Evolutionary conservation across 805 yeast species (phyloP).

Genomic region (Candida gorgasii): DNA sequence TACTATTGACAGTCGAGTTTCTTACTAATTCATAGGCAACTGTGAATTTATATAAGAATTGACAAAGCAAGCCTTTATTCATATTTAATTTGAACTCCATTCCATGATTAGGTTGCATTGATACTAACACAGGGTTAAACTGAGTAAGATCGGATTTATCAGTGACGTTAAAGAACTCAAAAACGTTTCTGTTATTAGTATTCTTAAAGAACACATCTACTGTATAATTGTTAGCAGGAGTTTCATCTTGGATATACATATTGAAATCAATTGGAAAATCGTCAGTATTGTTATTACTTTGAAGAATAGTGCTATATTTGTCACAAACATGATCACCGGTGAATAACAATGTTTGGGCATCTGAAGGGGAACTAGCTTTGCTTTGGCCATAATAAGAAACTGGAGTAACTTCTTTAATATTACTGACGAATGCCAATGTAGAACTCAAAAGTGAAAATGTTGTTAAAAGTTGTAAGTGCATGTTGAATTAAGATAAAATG

Average conservation of each 20-base stretch:
- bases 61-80: slow-evolving; percentile 18
- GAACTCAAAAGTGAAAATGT: not conserved
- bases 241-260: slow-evolving; percentile 16
- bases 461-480: too few species aligned
- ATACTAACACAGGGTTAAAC: slow-evolving; percentile 15
- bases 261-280: slow-evolving; percentile 19
- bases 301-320: slow-evolving; percentile 16
- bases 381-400: not conserved
- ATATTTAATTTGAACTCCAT: slow-evolving; percentile 19
- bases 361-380: slow-evolving; percentile 5
- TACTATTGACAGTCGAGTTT: not conserved
- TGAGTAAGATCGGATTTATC: slow-evolving; percentile 1
- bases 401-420: not conserved
- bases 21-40: slow-evolving; percentile 14
- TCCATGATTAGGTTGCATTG: slow-evolving; percentile 16
- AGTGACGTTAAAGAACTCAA: slow-evolving; percentile 7
- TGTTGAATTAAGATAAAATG: too few species aligned
- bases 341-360: slow-evolving; percentile 15
- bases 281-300: slow-evolving; percentile 15
- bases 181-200: slow-evolving; percentile 7
- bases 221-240: slow-evolving; percentile 18
- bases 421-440: not conserved
- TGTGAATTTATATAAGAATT: slow-evolving; percentile 20
- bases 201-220: slow-evolving; percentile 20
- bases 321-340: slow-evolving; percentile 21